phyloP scores from a whole-genome alignment of 495 filamentous ascomycete genomes.

The Podospora conica region DNA sequence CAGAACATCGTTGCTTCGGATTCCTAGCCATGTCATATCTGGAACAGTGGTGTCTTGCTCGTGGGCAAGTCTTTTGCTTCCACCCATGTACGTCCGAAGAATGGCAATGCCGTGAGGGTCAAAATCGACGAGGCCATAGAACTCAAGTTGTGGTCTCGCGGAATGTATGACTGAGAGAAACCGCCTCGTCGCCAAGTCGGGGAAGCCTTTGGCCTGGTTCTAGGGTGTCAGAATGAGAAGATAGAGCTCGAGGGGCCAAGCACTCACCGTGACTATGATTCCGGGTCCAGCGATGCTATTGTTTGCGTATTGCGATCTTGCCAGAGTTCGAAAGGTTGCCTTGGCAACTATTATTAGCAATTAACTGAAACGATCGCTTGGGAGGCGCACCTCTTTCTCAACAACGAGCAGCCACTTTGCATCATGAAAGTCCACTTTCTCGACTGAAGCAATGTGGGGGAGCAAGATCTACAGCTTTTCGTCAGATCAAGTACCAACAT shows the following conservation, averaged over 20 bases:
- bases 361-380: not conserved
- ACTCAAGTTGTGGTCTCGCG: slow-evolving; percentile 33
- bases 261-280: slow-evolving; percentile 30
- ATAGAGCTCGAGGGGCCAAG: not conserved
- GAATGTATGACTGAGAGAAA: slow-evolving; percentile 52
- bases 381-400: slow-evolving; percentile 72
- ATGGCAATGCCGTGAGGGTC: slow-evolving; percentile 87
- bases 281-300: slow-evolving; percentile 17
- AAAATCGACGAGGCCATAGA: slow-evolving; percentile 72
- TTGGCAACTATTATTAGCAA: slow-evolving; percentile 27
- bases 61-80: slow-evolving; percentile 66
- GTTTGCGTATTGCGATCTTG: slow-evolving; percentile 20
- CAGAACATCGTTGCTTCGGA: slow-evolving; percentile 56
- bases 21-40: slow-evolving; percentile 65
- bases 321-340: slow-evolving; percentile 67
- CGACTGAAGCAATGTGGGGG: slow-evolving; percentile 50
- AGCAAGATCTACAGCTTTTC: slow-evolving; percentile 58
- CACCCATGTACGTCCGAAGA: slow-evolving; percentile 78
- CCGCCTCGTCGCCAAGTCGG: slow-evolving; percentile 72
- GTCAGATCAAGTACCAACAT: not conserved
- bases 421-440: slow-evolving; percentile 46
- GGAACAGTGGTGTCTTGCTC: slow-evolving; percentile 57
- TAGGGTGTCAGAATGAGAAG: not conserved
- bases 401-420: slow-evolving; percentile 74
- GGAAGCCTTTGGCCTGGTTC: slow-evolving; percentile 79